phyloP scores from a whole-genome alignment of 805 yeast species.

The Kodamaea neixiangensis region DNA sequence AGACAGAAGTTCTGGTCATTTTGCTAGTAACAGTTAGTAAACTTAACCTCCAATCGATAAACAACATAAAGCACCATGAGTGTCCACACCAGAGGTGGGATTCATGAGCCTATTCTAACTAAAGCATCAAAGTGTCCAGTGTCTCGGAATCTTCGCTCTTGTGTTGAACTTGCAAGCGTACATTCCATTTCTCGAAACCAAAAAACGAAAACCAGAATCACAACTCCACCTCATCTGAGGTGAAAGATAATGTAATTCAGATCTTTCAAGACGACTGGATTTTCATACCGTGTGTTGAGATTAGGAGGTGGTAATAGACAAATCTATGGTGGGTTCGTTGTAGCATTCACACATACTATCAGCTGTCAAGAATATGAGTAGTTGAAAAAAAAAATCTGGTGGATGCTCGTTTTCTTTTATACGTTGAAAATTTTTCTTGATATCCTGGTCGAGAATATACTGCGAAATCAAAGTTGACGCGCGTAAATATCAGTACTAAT shows the following conservation, averaged over 20 bases:
- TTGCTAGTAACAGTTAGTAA: conserved; percentile 23
- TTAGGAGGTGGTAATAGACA: conserved; percentile 2
- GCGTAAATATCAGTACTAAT: neutral
- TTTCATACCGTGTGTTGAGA: conserved; percentile 16
- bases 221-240: neutral
- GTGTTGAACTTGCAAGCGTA: conserved; percentile 7
- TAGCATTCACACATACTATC: conserved; percentile 7
- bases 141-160: conserved; percentile 20
- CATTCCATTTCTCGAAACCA: neutral
- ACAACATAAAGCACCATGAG: conserved; percentile 36
- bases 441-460: neutral
- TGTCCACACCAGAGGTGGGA: conserved; percentile 34
- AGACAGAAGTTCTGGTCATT: conserved; percentile 98
- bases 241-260: neutral
- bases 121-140: conserved; percentile 26
- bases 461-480: neutral
- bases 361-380: neutral
- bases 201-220: conserved; percentile 3
- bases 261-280: conserved; percentile 21
- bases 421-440: conserved; percentile 6
- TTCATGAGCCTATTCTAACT: conserved; percentile 29
- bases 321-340: conserved; percentile 8
- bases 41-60: conserved; percentile 6
- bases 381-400: conserved; percentile 1
- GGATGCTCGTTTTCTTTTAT: conserved; percentile 1